These are phyloP conservation scores for Neurospora hispaniola DNA, from an alignment of 495 filamentous ascomycete species.

Conservation along the genomic window DNA sequence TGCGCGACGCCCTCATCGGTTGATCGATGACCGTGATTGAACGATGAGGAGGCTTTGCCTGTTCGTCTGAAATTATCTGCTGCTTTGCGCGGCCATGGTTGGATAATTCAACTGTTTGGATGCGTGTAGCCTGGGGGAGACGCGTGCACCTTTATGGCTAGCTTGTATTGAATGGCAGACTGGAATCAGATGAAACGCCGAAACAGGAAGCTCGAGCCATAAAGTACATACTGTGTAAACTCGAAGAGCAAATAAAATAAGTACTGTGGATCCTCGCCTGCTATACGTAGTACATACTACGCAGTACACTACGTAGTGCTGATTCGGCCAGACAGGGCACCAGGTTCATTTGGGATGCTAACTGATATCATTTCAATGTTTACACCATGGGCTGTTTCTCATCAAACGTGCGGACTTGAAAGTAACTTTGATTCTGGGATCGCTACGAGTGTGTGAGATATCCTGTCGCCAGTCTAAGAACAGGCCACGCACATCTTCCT, in stretches of 20 bases:
- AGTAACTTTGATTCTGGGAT: neutral
- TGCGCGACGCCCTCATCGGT: constrained; percentile 51
- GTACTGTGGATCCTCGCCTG: neutral
- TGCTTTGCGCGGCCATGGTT: neutral
- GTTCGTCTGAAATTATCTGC: neutral
- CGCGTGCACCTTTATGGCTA: neutral
- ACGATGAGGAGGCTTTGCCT: neutral
- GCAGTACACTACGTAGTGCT: neutral
- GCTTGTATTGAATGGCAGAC: neutral
- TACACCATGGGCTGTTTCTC: neutral
- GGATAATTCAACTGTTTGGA: neutral
- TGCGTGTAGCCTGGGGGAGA: neutral
- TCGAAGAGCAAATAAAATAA: neutral
- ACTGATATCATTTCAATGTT: neutral
- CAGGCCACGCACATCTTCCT: neutral
- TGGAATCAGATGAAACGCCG: neutral
- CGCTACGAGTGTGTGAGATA: neutral
- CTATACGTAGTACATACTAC: neutral
- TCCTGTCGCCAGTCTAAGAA: neutral
- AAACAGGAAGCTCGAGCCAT: neutral
- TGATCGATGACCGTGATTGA: neutral
- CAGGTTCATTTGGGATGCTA: neutral
- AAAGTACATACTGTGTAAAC: neutral
- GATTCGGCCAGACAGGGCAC: neutral
- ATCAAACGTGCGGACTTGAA: neutral